A percentile compares a stretch with the other conserved stretches of the same genome.
These are phyloP conservation scores for Solanum lycopersicoides DNA, from an alignment of 257 asterid genomes.

Conservation along the genomic window DNA sequence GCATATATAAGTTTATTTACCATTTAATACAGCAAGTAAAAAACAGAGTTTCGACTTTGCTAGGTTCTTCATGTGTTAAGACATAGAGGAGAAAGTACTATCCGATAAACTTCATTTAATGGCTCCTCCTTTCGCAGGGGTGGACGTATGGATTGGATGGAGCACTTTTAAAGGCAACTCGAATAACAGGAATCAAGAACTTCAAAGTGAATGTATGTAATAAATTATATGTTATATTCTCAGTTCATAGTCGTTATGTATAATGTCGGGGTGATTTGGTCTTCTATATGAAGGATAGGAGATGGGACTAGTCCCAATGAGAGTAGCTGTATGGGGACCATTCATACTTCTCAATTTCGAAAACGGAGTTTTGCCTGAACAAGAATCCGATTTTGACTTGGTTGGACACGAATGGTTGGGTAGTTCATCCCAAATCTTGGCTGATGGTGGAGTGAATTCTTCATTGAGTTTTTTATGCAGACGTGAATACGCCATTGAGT, in stretches of 20 bases:
- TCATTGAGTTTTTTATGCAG: constrained; percentile 53
- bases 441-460: constrained; percentile 44
- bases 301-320: constrained; percentile 68
- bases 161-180: constrained; percentile 55
- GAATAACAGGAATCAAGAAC: constrained; percentile 70
- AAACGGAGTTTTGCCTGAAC: constrained; percentile 11
- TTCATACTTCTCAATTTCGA: constrained; percentile 59
- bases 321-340: constrained; percentile 76
- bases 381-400: constrained; percentile 13
- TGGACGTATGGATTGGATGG: constrained; percentile 94
- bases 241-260: background rate
- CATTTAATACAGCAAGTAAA: background rate
- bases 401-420: constrained; percentile 77
- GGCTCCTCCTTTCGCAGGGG: constrained; percentile 27
- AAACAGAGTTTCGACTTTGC: background rate
- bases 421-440: constrained; percentile 46
- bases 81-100: no score
- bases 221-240: background rate
- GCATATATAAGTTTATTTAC: background rate
- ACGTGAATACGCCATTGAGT: constrained; percentile 58
- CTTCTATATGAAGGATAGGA: constrained; percentile 34
- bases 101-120: no score
- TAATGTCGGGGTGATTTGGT: background rate
- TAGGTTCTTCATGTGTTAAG: background rate
- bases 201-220: constrained; percentile 52